Evolutionary conservation across 2,329 filamentous ascomycete species (phyloP).

Genomic region (Thelonectria discophora): DNA sequence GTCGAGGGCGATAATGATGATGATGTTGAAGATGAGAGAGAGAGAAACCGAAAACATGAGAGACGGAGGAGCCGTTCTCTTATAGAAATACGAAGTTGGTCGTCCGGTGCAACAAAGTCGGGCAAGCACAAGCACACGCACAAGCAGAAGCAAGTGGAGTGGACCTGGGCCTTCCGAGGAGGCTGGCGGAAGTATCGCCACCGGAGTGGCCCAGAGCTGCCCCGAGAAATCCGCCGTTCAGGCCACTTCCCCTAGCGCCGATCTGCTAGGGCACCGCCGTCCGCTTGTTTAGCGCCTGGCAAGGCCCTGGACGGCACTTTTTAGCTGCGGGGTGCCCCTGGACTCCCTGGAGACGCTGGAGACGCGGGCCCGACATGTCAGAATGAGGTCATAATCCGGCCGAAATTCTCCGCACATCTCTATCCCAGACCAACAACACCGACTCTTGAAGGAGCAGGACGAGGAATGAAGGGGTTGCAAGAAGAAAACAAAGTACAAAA

Average conservation of each 20-base stretch:
- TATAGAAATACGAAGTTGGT: constrained; percentile 6
- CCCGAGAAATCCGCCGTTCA: constrained; percentile 2
- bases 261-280: background rate
- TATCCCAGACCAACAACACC: background rate
- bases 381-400: constrained; percentile 9
- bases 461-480: background rate
- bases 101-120: constrained; percentile 5
- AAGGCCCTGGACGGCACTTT: background rate
- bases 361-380: background rate
- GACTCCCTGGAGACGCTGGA: background rate
- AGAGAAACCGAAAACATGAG: background rate
- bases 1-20: background rate
- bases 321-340: constrained; percentile 11
- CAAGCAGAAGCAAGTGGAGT: constrained; percentile 2
- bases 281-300: background rate
- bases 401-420: background rate
- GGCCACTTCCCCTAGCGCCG: constrained; percentile 17
- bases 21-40: background rate
- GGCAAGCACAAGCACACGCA: background rate
- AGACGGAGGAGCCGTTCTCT: background rate
- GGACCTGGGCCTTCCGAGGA: constrained; percentile 1
- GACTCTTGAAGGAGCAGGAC: background rate
- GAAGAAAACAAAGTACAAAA: background rate
- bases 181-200: constrained; percentile 7
- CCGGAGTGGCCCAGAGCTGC: background rate